Evolutionary conservation across 345 rosid species (phyloP).

Genomic region (Abelmoschus esculentus): DNA sequence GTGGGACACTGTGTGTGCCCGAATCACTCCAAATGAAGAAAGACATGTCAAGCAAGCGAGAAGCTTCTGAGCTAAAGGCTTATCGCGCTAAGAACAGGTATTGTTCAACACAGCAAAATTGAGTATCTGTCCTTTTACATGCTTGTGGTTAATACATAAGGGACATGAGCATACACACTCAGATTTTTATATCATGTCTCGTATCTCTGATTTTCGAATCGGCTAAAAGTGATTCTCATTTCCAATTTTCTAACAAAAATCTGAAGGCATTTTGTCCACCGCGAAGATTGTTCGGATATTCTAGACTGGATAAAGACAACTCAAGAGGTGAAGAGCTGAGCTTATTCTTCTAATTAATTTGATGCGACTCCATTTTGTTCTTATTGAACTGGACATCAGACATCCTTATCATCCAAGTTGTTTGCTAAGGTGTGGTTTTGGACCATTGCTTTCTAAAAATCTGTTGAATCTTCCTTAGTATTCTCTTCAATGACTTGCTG

Average conservation of each 20-base stretch:
- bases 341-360: conserved; percentile 2
- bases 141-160: background rate
- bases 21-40: conserved; percentile 55
- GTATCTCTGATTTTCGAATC: background rate
- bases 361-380: conserved; percentile 2
- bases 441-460: background rate
- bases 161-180: background rate
- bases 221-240: background rate
- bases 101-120: background rate
- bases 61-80: conserved; percentile 45
- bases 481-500: background rate
- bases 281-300: conserved; percentile 54
- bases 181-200: background rate
- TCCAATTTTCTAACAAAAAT: background rate
- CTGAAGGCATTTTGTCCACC: conserved; percentile 58
- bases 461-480: background rate
- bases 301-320: conserved; percentile 53
- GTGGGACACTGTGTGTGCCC: conserved; percentile 44
- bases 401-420: conserved; percentile 5
- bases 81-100: conserved; percentile 73
- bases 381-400: background rate
- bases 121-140: background rate
- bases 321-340: conserved; percentile 16
- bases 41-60: conserved; percentile 40
- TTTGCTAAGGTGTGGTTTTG: background rate